Base-by-base conservation (phyloP, 148 eudicot species). In the Amaranthus palmeri region DNA sequence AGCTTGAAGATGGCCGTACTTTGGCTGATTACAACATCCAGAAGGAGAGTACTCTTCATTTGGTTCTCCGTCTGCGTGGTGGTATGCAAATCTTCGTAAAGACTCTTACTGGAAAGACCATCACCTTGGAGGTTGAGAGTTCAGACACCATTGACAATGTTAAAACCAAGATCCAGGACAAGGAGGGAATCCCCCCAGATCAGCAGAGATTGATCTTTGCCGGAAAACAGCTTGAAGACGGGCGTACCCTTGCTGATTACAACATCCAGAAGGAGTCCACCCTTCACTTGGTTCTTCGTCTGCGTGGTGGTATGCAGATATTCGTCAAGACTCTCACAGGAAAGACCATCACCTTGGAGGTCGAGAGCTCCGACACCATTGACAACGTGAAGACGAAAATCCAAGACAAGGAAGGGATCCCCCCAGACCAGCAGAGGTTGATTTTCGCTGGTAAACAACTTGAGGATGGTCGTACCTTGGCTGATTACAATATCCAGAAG, bases 221-320 rank as follows among this genome's bases (percentile, higher is more conserved):
- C 2, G 81, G 81, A 0, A 78, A 78, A 70, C 81, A 78, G 81
- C 81, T 78, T 0, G 81, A 78, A 47, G 81, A 78, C 10, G 81
- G 81, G 0, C 42, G 81, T 5, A 78, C 81, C 41, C 62, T 78
- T 1, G 81, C 81, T 6, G 81, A 78, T 4, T 69, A 69, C 72
- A 69, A 69, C 4, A 69, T 69, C 62, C 72, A 69, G 13, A 69
- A 69, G 61, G 72, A 69, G 51, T 69, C 72, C 3, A 69, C 72
- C 11, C 72, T 69, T 14, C 72, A 69, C 8, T 55, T 69, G 72
- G 72, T 69, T 61, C 72, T 69, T 8, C 72, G 72, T 0, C 15
- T 69, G 50, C 42, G 72, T 49, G 72, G 72, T 6, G 72, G 72
- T 3, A 69, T 69, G 72, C 72, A 69, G 61, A 69, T 69, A n/a